Evolutionary conservation across 75 land plant genomes (phyloP), one percentile per base, ranked within the genome.

Genomic region (Adiantum capillusveneris): DNA sequence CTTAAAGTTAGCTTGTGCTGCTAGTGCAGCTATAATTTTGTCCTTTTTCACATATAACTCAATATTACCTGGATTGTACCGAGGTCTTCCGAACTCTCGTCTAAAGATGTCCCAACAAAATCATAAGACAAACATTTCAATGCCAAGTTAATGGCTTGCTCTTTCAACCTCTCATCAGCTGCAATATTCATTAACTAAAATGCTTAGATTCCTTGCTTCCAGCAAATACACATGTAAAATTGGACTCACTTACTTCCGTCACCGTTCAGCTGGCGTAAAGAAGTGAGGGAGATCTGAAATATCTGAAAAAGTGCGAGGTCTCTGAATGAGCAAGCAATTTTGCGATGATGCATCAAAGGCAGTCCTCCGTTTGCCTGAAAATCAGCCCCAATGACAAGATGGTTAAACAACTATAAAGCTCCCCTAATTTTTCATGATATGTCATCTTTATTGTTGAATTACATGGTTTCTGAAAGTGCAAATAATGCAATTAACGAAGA

Each of bases 81-180:
- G 69, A 91, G 82, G 50, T 91, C 97, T 62, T 91, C 97, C 18
- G 89, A 88, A 62, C 97, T 91, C 69, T 91, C 97, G 76, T 91
- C 97, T 21, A 86, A 60, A 11, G 94, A 84, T 46, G 93, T 82
- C 31, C 97, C 97, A 57, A 84, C 79, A 84, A 91, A 91, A 53
- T 91, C 97, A 74, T 79, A 91, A 7, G 94, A 88, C 58, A 91
- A 62, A 48, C 97, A 91, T 50, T 73, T 79, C 48, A 91, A 69
- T 20, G 89, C 65, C 28, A 91, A 80, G 46, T 83, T 78, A 57
- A 91, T 70, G 9, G 97, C 79, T 41, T 82, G 70, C 28, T 84
- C 86, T 44, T 81, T 81, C 41, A 88, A 64, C 44, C 58, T 72
- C 44, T 50, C 58, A 7, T 52, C 72, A 48, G 69, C 84, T 83